Conservation (phyloP, 768 basidiomycete genomes). For the Nidularia sp. region DNA sequence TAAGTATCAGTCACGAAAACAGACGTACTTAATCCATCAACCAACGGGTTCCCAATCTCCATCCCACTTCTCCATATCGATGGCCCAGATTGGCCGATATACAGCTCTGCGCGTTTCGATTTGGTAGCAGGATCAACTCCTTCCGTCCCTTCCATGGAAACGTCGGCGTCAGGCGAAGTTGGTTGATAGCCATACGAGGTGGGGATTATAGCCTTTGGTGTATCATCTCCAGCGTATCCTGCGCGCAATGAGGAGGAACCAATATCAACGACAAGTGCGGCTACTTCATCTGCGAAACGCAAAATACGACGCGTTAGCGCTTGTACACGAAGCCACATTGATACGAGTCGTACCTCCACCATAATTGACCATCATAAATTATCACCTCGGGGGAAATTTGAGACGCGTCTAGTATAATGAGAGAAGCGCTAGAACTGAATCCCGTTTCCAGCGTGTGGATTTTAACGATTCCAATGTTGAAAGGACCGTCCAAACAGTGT, state of each 20-base stretch:
- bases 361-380: constrained; percentile 69
- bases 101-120: constrained; percentile 55
- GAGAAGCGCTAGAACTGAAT: too few relatives aligned
- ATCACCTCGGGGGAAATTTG: too few relatives aligned
- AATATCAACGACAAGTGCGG: constrained; percentile 93
- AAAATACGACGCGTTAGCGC: background rate
- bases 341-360: constrained; percentile 64
- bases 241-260: constrained; percentile 87
- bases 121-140: constrained; percentile 15
- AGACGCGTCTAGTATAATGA: too few relatives aligned
- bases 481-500: too few relatives aligned
- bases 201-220: constrained; percentile 88
- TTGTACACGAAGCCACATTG: too few relatives aligned
- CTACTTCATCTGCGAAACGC: constrained; percentile 78
- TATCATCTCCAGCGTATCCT: constrained; percentile 96
- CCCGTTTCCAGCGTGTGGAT: too few relatives aligned
- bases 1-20: background rate
- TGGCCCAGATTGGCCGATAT: constrained; percentile 84
- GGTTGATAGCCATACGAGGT: constrained; percentile 80
- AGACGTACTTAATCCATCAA: constrained; percentile 77
- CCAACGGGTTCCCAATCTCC: constrained; percentile 81
- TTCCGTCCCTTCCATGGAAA: constrained; percentile 47
- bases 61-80: constrained; percentile 88
- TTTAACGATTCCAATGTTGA: too few relatives aligned
- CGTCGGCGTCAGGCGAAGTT: constrained; percentile 40